Conservation (phyloP, 345 rosid species). For the Eutrema japonicum region DNA sequence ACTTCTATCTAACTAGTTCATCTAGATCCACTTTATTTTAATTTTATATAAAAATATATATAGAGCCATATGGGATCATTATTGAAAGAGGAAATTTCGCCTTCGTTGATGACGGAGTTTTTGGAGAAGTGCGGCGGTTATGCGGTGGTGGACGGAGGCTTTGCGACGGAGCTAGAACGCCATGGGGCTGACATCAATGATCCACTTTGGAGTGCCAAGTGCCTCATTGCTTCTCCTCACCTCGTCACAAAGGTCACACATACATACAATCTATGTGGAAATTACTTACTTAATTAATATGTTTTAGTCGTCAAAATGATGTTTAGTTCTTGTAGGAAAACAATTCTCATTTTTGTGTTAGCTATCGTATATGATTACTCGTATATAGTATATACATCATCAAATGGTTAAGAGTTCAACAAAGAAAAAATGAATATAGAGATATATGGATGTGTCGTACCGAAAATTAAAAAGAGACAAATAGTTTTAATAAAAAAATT, state of each 20-base stretch:
- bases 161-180: conserved; percentile 91
- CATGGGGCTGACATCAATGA: conserved; percentile 89
- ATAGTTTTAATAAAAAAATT: too few relatives aligned
- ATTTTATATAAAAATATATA: neutral
- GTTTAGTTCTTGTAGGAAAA: neutral
- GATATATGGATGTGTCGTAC: too few relatives aligned
- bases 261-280: conserved; percentile 2
- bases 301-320: conserved; percentile 8
- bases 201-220: conserved; percentile 97
- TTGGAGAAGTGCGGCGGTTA: conserved; percentile 71
- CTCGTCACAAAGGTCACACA: conserved; percentile 69
- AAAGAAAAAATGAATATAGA: too few relatives aligned
- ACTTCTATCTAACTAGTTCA: conserved; percentile 8
- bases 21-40: neutral
- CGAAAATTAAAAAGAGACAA: too few relatives aligned
- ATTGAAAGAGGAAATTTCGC: conserved; percentile 39
- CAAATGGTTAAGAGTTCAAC: too few relatives aligned
- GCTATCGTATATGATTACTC: neutral
- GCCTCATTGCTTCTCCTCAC: conserved; percentile 78
- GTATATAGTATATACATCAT: too few relatives aligned
- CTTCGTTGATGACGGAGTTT: conserved; percentile 57
- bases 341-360: neutral
- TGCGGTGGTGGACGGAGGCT: conserved; percentile 87
- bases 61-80: conserved; percentile 43
- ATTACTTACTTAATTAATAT: neutral